Base-by-base conservation (phyloP, 2,329 filamentous ascomycete species). In the Colletotrichum lindemuthianum region DNA sequence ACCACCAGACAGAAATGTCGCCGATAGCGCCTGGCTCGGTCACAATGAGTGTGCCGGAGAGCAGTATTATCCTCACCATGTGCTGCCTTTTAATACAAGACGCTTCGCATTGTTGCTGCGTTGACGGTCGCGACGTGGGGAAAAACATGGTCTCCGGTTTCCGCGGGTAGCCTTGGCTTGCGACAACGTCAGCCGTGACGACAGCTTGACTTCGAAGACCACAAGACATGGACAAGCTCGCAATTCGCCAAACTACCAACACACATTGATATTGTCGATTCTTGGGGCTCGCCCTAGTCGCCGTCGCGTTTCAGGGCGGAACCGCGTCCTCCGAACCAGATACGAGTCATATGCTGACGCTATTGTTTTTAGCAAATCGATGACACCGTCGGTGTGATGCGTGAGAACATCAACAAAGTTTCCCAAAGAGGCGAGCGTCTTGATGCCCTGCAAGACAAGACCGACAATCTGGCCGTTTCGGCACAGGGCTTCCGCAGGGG, bases 391-490 rank as follows among this genome's bases (percentile, higher is more conserved):
- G 90, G 90, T 75, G 92, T 96, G 70, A 97, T 99, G 95, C 89
- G 92, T 74, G 90, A 97, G 78, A 99, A 99, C 83, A 96, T 99
- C 85, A 93, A 94, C 84, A 96, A 96, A 81, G 92, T 97, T 68
- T 93, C 92, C 47, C 90, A 97, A 80, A 93, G 96, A 85, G 96
- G 96, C 76, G 92, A 93, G 75, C 88, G 90, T 72, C 87, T 97
- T 67, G 92, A 97, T 78, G 89, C 90, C 53, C 88, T 97, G 67
- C 92, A 97, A 82, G 91, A 96, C 79, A 97, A 97, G 87, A 97
- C 92, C 70, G 90, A 97, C 82, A 96, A 97, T 81, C 86, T 99
- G 71, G 94, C 94, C 66, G 88, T 90, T 68, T 97, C 94, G 40
- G 95, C 96, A 65, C 93, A 97, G 79, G 93, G 93, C 68, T 99